A percentile compares a stretch with the other conserved stretches of the same genome.
Evolutionary conservation across 164 flowering plant genomes (phyloP).

Genomic region (Umbellularia californica): DNA sequence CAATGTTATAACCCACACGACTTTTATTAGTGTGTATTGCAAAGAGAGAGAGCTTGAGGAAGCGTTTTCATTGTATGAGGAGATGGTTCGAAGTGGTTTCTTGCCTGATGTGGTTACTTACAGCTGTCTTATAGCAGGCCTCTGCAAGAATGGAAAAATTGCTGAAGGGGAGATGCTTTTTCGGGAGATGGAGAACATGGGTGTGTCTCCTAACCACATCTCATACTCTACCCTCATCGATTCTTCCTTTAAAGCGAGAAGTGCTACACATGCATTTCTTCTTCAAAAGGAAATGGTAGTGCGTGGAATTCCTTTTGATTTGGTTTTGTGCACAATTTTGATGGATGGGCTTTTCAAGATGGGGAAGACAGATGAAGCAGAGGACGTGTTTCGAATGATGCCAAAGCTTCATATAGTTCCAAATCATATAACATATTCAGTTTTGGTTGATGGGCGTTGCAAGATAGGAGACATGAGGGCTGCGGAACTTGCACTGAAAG

Average conservation of each 20-base stretch:
- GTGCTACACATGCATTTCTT: conserved; percentile 31
- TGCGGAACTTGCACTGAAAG: conserved; percentile 43
- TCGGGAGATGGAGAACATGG: conserved; percentile 62
- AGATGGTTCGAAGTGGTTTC: conserved; percentile 59
- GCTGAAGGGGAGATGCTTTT: conserved; percentile 48
- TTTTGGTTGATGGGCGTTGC: conserved; percentile 66
- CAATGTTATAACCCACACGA: conserved; percentile 61
- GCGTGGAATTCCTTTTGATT: conserved; percentile 62
- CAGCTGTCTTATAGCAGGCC: conserved; percentile 54
- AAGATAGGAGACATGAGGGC: conserved; percentile 56
- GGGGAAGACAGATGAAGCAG: conserved; percentile 61
- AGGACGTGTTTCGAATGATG: conserved; percentile 43
- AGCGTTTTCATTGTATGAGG: conserved; percentile 54
- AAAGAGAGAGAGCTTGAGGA: conserved; percentile 43
- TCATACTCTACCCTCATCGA: conserved; percentile 57
- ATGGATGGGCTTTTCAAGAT: conserved; percentile 79
- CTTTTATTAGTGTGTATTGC: conserved; percentile 49
- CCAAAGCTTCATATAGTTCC: conserved; percentile 37
- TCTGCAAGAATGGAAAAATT: conserved; percentile 59
- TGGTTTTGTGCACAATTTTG: conserved; percentile 51
- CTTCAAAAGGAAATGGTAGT: conserved; percentile 64
- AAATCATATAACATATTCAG: conserved; percentile 56
- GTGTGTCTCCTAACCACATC: conserved; percentile 65
- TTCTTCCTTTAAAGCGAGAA: conserved; percentile 48
- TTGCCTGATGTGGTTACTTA: conserved; percentile 74